phyloP scores from a whole-genome alignment of 305 asterid species.

The Plantago coronopus region DNA sequence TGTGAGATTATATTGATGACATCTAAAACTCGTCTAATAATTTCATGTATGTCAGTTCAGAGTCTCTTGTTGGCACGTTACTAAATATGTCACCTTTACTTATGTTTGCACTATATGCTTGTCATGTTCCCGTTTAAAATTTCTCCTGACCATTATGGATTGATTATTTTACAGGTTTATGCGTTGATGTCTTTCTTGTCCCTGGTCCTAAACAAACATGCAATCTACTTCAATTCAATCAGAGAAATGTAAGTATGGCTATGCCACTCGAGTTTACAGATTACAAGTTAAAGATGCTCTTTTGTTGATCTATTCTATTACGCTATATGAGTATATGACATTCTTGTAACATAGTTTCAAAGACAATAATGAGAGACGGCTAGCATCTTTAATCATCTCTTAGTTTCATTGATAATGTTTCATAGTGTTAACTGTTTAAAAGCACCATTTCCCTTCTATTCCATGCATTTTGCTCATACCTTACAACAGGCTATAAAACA shows the following conservation, averaged over 20 bases:
- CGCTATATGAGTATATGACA: not conserved
- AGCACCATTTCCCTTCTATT: not conserved
- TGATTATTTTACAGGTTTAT: constrained; percentile 65
- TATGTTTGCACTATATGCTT: constrained; percentile 9
- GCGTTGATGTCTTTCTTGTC: constrained; percentile 92
- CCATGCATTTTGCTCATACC: not conserved
- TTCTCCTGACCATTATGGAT: constrained; percentile 28
- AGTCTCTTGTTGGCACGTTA: not conserved
- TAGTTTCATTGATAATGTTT: not conserved
- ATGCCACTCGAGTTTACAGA: not conserved
- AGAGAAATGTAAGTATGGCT: constrained; percentile 81
- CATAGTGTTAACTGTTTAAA: not conserved
- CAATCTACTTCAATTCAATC: constrained; percentile 94
- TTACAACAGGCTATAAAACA: not conserved
- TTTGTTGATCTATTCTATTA: not conserved
- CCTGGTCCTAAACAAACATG: constrained; percentile 59
- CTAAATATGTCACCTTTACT: not conserved
- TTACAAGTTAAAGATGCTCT: not conserved
- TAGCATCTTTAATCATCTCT: not conserved
- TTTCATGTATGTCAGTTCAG: not conserved
- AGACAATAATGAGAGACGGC: not conserved
- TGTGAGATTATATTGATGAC: not conserved
- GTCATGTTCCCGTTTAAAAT: constrained; percentile 8
- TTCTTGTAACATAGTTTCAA: not conserved
- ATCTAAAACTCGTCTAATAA: not conserved